Evolutionary conservation across 2,329 filamentous ascomycete genomes (phyloP).

Genomic region (Akanthomyces uredinophilus): DNA sequence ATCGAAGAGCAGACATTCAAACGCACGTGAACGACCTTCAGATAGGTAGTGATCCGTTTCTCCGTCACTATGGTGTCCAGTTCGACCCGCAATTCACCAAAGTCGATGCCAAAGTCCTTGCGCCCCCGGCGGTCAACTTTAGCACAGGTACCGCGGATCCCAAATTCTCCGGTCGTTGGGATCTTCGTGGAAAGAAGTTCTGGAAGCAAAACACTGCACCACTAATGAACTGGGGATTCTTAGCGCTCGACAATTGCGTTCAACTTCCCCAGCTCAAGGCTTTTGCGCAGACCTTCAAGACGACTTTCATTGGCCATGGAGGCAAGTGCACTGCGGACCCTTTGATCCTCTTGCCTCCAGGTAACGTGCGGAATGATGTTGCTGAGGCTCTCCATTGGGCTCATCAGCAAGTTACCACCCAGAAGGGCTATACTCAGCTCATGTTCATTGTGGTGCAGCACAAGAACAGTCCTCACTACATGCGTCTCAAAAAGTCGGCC

Average conservation of each 20-base stretch:
- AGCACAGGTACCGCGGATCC: conserved; percentile 54
- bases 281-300: conserved; percentile 38
- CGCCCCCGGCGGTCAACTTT: conserved; percentile 67
- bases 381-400: conserved; percentile 45
- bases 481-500: conserved; percentile 80
- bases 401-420: conserved; percentile 46
- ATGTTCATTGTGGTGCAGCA: conserved; percentile 72
- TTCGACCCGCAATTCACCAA: conserved; percentile 60
- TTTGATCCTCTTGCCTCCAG: conserved; percentile 29
- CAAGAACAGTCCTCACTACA: conserved; percentile 68
- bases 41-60: conserved; percentile 64
- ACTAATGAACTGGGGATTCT: conserved; percentile 71
- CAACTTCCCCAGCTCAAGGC: conserved; percentile 29
- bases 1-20: conserved; percentile 63
- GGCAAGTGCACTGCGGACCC: conserved; percentile 36
- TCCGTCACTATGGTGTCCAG: conserved; percentile 68
- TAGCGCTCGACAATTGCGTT: conserved; percentile 55
- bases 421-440: conserved; percentile 61
- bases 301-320: conserved; percentile 45
- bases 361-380: conserved; percentile 32
- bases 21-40: conserved; percentile 52
- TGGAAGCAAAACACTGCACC: conserved; percentile 55
- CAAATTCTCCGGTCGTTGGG: conserved; percentile 72
- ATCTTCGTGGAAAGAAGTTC: conserved; percentile 76
- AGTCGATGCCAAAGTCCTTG: conserved; percentile 66